These are phyloP conservation scores for Cyclanthera cordifolia DNA, from an alignment of 306 rosid genomes.

Conservation along the genomic window DNA sequence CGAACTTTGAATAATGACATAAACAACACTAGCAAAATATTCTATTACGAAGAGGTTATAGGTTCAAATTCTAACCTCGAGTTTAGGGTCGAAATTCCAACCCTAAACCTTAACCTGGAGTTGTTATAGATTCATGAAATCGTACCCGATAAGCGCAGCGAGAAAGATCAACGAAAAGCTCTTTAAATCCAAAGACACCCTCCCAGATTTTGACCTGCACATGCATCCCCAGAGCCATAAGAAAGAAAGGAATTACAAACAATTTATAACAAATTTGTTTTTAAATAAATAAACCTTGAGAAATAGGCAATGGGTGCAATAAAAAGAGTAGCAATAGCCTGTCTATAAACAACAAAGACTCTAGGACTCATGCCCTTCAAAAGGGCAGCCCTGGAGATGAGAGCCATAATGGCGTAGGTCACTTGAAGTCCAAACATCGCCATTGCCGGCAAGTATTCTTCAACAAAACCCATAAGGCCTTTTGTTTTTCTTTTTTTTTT, in stretches of 20 bases:
- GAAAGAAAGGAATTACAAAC: not conserved
- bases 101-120: too few species aligned
- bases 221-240: not conserved
- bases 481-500: too few species aligned
- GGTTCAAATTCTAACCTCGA: too few species aligned
- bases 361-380: constrained; percentile 56
- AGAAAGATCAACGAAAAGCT: constrained; percentile 39
- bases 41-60: too few species aligned
- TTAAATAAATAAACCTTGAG: constrained; percentile 10
- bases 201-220: constrained; percentile 35
- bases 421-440: constrained; percentile 42
- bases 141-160: constrained; percentile 52
- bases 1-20: too few species aligned
- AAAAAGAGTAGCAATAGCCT: constrained; percentile 49
- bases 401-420: constrained; percentile 44
- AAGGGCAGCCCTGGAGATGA: constrained; percentile 51
- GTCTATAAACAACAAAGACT: constrained; percentile 48
- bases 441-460: constrained; percentile 29
- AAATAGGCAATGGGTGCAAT: constrained; percentile 36
- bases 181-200: constrained; percentile 28
- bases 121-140: too few species aligned
- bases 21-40: too few species aligned
- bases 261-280: too few species aligned
- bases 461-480: constrained; percentile 27
- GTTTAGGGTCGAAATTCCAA: too few species aligned